Percentiles rank a stretch among this genome's conserved stretches.
These are phyloP conservation scores for Dysphania ambrosioides DNA, from an alignment of 148 eudicot species.

Conservation along the genomic window DNA sequence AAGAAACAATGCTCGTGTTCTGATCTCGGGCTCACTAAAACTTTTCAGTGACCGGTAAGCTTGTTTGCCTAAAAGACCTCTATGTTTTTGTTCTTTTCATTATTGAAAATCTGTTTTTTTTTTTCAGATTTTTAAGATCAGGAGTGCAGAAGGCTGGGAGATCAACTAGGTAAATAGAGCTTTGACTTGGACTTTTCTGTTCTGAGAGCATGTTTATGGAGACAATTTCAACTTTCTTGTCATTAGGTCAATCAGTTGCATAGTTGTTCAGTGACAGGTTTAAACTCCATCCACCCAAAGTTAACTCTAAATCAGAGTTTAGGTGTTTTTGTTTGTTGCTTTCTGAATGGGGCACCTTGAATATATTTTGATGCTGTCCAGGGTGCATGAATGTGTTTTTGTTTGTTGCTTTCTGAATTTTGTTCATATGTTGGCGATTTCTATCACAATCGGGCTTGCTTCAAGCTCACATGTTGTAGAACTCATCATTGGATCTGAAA, in stretches of 20 bases:
- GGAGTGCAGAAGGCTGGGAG: slow-evolving; percentile 82
- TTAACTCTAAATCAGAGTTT: not conserved
- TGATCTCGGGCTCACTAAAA: slow-evolving; percentile 75
- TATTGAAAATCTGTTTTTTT: not conserved
- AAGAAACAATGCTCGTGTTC: slow-evolving; percentile 74
- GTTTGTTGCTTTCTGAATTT: not conserved
- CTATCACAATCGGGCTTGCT: not conserved
- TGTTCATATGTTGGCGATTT: not conserved
- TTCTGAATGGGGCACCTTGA: not conserved
- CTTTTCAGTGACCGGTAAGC: slow-evolving; percentile 76
- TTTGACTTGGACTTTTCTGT: not conserved
- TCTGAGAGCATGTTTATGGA: not conserved
- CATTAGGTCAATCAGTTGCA: not conserved
- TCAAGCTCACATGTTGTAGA: not conserved
- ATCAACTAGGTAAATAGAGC: slow-evolving; percentile 45
- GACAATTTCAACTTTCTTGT: not conserved
- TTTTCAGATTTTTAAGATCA: slow-evolving; percentile 58
- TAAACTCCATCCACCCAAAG: not conserved
- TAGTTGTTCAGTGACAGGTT: not conserved
- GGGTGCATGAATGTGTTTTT: not conserved
- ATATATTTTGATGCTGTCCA: not conserved
- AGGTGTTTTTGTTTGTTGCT: too few species aligned
- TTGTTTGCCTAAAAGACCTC: not conserved
- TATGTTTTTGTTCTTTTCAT: not conserved
- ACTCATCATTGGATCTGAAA: not conserved